Conservation (phyloP, 2,329 filamentous ascomycete species). For the Bipolaris victoriae region DNA sequence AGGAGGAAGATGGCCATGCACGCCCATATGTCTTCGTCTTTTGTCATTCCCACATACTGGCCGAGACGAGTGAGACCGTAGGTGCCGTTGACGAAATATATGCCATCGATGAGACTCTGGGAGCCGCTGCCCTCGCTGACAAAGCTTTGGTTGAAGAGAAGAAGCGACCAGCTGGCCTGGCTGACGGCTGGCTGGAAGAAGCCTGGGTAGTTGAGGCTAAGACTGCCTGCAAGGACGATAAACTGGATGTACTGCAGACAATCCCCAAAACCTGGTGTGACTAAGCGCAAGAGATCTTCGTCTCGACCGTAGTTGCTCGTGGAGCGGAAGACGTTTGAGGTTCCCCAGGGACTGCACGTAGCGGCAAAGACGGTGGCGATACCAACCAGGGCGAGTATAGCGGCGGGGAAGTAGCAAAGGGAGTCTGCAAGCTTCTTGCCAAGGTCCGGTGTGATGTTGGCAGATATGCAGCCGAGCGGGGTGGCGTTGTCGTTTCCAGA, state of each 20-base stretch:
- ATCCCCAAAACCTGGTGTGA: slow-evolving; percentile 95
- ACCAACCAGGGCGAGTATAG: slow-evolving; percentile 79
- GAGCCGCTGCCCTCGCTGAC: slow-evolving; percentile 71
- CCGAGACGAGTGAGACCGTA: slow-evolving; percentile 82
- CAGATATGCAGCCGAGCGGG: slow-evolving; percentile 77
- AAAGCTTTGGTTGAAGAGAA: slow-evolving; percentile 94
- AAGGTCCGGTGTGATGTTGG: slow-evolving; percentile 83
- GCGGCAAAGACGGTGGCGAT: slow-evolving; percentile 82
- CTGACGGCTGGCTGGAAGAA: slow-evolving; percentile 93
- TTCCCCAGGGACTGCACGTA: slow-evolving; percentile 93
- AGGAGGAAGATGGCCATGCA: slow-evolving; percentile 92
- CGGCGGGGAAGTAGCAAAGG: slow-evolving; percentile 76
- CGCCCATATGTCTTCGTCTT: slow-evolving; percentile 83
- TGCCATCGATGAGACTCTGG: slow-evolving; percentile 75
- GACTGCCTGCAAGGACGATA: slow-evolving; percentile 80
- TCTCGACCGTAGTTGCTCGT: slow-evolving; percentile 98
- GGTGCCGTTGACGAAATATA: slow-evolving; percentile 79
- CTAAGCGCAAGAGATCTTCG: slow-evolving; percentile 84
- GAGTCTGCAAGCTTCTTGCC: slow-evolving; percentile 71
- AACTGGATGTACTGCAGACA: slow-evolving; percentile 98
- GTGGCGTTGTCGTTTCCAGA: slow-evolving; percentile 71
- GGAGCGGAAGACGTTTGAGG: slow-evolving; percentile 89
- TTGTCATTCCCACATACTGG: slow-evolving; percentile 80
- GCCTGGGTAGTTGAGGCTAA: slow-evolving; percentile 88
- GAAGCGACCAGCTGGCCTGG: slow-evolving; percentile 82